Base-by-base conservation (phyloP, 2,329 filamentous ascomycete genomes). In the Aspergillus phoenicis region DNA sequence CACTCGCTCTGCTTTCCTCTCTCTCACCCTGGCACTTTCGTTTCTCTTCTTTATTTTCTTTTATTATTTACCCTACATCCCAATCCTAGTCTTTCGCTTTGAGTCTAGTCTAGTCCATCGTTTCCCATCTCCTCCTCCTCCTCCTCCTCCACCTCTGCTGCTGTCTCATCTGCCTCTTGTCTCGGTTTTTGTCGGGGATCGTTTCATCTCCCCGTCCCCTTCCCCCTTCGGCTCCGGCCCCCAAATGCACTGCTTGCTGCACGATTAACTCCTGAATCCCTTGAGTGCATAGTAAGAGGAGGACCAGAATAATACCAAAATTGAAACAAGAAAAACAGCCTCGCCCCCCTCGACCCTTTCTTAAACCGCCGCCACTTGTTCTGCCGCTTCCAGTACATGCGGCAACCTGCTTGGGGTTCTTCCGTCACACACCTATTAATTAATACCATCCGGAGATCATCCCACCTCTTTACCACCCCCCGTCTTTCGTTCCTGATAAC, bases 141-240 rank as follows among this genome's bases (percentile, higher is more conserved):
- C n/a, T n/a, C n/a, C n/a, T n/a, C n/a, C n/a, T n/a, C 60, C 51
- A 65, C 57, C 38, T 43, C 45, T 54, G 39, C 55, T 56, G 49
- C 58, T 51, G 53, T 58, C 53, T 64, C 54, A 47, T 58, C 33
- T 61, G 59, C 57, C 61, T 62, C 52, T 66, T 62, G 49, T 45
- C 61, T 59, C 33, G 33, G 33, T 64, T 54, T 38, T 58, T 51
- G 30, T 59, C 59, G 59, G 54, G 60, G 53, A 45, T 62, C 41
- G 24, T 62, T 38, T 62, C 59, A 61, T 60, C 59, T 68, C 54
- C 24, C 53, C 22, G 47, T 54, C 57, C 59, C 45, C 38, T 52
- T 64, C 54, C 61, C 39, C 53, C 52, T 52, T 53, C 60, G 55
- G 55, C 64, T 61, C 52, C 52, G 55, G 47, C 55, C 62, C 60